A percentile compares a stretch with the other conserved stretches of the same genome.
These are phyloP conservation scores for Dryadomyces sulphureus DNA, from an alignment of 2,329 filamentous ascomycete species.

Conservation along the genomic window DNA sequence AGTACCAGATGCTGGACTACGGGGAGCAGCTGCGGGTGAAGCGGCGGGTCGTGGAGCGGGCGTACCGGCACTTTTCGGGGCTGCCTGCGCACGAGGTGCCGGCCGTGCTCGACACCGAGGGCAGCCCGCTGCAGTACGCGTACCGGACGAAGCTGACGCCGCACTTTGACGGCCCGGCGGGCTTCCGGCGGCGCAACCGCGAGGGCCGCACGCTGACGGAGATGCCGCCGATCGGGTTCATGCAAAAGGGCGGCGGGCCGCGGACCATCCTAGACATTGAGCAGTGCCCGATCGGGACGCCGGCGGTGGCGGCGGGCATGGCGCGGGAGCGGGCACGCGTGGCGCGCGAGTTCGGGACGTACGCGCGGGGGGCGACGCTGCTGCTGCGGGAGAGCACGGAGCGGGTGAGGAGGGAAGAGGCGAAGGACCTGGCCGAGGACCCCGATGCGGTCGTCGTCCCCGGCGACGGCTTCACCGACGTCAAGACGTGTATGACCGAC, in stretches of 20 bases:
- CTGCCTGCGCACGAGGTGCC: constrained; percentile 64
- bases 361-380: constrained; percentile 72
- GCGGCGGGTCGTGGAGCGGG: constrained; percentile 73
- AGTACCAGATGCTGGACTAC: constrained; percentile 95
- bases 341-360: constrained; percentile 51
- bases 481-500: constrained; percentile 83
- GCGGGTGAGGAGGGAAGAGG: constrained; percentile 23
- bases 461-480: constrained; percentile 48
- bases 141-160: constrained; percentile 96
- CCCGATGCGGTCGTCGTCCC: constrained; percentile 35
- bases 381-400: constrained; percentile 75
- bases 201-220: constrained; percentile 31
- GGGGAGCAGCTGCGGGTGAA: constrained; percentile 75
- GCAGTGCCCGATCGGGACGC: constrained; percentile 89
- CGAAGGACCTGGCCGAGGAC: not conserved
- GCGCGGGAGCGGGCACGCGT: constrained; percentile 66
- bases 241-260: constrained; percentile 54
- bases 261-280: constrained; percentile 81
- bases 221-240: constrained; percentile 78
- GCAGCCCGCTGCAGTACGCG: constrained; percentile 77
- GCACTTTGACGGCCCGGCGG: constrained; percentile 72
- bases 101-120: constrained; percentile 66
- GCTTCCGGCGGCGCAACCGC: constrained; percentile 31
- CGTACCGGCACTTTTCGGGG: constrained; percentile 81
- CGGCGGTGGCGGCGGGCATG: constrained; percentile 68